A percentile compares a stretch with the other conserved stretches of the same genome.
Conservation (phyloP, 495 filamentous ascomycete species). For the Hypoxylon intermedium region DNA sequence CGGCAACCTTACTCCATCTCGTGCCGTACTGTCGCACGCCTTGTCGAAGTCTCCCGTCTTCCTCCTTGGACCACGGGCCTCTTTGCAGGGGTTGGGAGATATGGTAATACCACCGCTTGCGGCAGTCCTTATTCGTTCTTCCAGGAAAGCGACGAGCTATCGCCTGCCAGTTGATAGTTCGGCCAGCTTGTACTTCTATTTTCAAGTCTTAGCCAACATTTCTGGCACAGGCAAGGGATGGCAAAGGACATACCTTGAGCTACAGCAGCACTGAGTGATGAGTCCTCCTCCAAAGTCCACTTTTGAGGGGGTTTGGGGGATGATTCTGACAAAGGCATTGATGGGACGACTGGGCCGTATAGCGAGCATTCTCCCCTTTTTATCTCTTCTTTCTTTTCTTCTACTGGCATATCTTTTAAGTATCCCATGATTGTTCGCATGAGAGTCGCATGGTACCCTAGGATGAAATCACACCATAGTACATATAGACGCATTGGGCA, state of each 20-base stretch:
- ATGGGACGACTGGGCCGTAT: background rate
- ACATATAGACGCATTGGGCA: background rate
- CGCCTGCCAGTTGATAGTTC: constrained; percentile 49
- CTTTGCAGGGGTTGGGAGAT: constrained; percentile 48
- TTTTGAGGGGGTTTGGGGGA: constrained; percentile 2
- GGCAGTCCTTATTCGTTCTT: constrained; percentile 53
- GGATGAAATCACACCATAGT: constrained; percentile 1
- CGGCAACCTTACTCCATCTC: constrained; percentile 47
- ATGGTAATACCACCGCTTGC: constrained; percentile 49
- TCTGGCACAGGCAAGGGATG: background rate
- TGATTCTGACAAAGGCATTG: background rate
- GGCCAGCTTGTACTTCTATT: background rate
- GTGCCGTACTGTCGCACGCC: constrained; percentile 47
- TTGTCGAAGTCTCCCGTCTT: constrained; percentile 47
- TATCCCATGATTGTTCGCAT: background rate
- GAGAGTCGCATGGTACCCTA: background rate
- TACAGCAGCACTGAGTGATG: background rate
- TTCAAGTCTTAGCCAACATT: background rate
- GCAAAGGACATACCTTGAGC: background rate
- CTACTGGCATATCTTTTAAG: background rate
- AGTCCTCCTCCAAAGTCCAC: constrained; percentile 1
- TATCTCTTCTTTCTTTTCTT: background rate
- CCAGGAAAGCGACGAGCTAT: constrained; percentile 49
- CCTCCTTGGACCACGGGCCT: constrained; percentile 50
- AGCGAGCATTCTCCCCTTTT: too few relatives aligned